These are phyloP conservation scores for Candida berthetii DNA, from an alignment of 805 yeast genomes.

Conservation along the genomic window DNA sequence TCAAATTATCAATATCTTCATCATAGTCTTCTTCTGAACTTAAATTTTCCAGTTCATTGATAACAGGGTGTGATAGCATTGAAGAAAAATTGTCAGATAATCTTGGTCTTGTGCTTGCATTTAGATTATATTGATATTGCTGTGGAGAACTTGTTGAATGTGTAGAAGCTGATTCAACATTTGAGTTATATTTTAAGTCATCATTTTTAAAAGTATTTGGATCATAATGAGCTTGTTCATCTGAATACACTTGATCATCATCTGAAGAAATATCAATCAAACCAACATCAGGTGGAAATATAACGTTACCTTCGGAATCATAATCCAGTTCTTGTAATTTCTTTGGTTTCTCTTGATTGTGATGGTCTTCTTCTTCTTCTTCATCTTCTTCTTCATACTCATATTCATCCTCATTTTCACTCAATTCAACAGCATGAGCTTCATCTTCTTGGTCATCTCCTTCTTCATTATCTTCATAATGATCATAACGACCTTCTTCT, in stretches of 20 bases:
- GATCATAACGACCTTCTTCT: too few species aligned
- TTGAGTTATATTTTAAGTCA: conserved; percentile 2
- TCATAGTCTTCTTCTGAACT: not conserved
- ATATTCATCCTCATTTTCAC: conserved; percentile 21
- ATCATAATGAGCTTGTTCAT: conserved; percentile 5
- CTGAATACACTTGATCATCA: conserved; percentile 5
- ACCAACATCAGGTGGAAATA: conserved; percentile 4
- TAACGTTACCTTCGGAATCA: conserved; percentile 6
- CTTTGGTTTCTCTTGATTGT: too few species aligned
- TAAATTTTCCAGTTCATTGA: not conserved
- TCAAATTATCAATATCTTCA: not conserved
- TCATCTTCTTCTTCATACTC: conserved; percentile 16
- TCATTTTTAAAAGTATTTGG: conserved; percentile 8
- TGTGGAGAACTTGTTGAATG: too few species aligned
- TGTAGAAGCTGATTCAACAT: too few species aligned
- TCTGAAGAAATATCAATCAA: conserved; percentile 5
- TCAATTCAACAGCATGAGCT: conserved; percentile 19
- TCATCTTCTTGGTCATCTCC: conserved; percentile 1
- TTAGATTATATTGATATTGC: not conserved
- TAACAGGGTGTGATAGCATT: not conserved
- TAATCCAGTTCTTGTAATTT: conserved; percentile 2
- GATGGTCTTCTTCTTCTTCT: conserved; percentile 2
- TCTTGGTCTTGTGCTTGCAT: conserved; percentile 1
- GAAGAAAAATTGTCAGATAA: conserved; percentile 4
- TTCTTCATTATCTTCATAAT: too few species aligned